Base-by-base conservation (phyloP, 257 asterid species). In the Asclepias syriaca region DNA sequence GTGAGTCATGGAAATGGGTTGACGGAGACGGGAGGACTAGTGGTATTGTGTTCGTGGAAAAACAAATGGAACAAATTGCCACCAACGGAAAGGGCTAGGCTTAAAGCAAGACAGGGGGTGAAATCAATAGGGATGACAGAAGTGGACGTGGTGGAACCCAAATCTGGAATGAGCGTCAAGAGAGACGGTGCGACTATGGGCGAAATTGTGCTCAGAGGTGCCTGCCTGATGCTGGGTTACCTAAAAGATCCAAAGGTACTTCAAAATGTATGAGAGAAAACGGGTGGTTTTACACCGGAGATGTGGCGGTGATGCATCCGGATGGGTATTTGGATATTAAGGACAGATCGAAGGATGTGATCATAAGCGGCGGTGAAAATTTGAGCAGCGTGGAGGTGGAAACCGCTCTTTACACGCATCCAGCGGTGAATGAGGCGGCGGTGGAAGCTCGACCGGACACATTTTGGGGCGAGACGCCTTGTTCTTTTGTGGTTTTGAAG, bases 321-420 rank as follows among this genome's bases (percentile, higher is more conserved):
- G 84, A 80, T 51, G 84, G 84, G 4, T 80, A 80, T 57, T 15
- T 76, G 39, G 81, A 80, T 54, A 71, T 80, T 6, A 75, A 66
- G 65, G 82, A 78, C 22, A 43, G 82, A 29, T 78, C 82, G 39
- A 73, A 78, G 71, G 81, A 78, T 45, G 71, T 79, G 55, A 75
- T 79, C 24, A 75, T 79, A 21, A 66, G 75, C 10, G 84, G 84
- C 6, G 84, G 84, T 5, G 81, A 80, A 37, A 80, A 80, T 80
- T 2, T 80, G 71, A 75, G 81, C 54, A 75, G 78, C 43, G 75
- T 80, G 49, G 84, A 76, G 55, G 81, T 80, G 22, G 84, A 80
- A 24, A 72, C 81, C 6, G 75, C 76, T 13, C 39, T 80, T 64
- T 80, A 76, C 40, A 72, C 29, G 8, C 75, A 80, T 1, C 81